Evolutionary conservation across 768 basidiomycete species (phyloP).

Genomic region (Lactarius evosmus): DNA sequence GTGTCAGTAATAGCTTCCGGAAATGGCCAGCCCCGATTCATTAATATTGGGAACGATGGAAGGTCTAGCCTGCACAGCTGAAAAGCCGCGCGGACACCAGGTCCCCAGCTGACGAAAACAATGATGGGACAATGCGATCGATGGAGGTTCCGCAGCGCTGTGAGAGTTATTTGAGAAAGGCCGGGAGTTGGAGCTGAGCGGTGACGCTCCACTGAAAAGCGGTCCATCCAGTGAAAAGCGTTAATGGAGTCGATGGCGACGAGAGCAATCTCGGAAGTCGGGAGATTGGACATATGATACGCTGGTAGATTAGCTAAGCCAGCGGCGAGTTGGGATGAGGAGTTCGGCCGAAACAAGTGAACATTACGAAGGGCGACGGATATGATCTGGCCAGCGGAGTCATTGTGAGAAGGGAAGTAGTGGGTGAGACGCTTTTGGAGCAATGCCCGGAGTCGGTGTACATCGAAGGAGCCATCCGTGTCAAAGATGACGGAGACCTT

Average conservation of each 20-base stretch:
- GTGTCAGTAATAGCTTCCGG: not conserved
- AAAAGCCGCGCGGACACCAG: slow-evolving; percentile 33
- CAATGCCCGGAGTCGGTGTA: slow-evolving; percentile 51
- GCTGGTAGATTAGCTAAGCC: slow-evolving; percentile 57
- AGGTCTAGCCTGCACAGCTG: slow-evolving; percentile 53
- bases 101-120: slow-evolving; percentile 62
- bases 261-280: slow-evolving; percentile 56
- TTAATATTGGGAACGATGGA: slow-evolving; percentile 29
- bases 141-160: slow-evolving; percentile 48
- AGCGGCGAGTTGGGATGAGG: slow-evolving; percentile 64
- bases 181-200: slow-evolving; percentile 32
- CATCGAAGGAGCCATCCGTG: slow-evolving; percentile 62
- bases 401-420: slow-evolving; percentile 27
- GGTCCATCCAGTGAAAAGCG: slow-evolving; percentile 76
- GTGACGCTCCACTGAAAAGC: slow-evolving; percentile 55
- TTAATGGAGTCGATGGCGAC: slow-evolving; percentile 75
- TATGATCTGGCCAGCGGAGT: slow-evolving; percentile 32
- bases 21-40: slow-evolving; percentile 8
- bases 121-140: slow-evolving; percentile 48
- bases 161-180: slow-evolving; percentile 44
- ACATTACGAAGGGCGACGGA: slow-evolving; percentile 48
- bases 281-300: slow-evolving; percentile 49
- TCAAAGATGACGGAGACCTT: slow-evolving; percentile 69
- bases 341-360: slow-evolving; percentile 67
- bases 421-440: slow-evolving; percentile 46